A percentile compares a stretch with the other conserved stretches of the same genome.
Conservation (phyloP, 805 yeast genomes). For the Schwanniomyces occidentalis region DNA sequence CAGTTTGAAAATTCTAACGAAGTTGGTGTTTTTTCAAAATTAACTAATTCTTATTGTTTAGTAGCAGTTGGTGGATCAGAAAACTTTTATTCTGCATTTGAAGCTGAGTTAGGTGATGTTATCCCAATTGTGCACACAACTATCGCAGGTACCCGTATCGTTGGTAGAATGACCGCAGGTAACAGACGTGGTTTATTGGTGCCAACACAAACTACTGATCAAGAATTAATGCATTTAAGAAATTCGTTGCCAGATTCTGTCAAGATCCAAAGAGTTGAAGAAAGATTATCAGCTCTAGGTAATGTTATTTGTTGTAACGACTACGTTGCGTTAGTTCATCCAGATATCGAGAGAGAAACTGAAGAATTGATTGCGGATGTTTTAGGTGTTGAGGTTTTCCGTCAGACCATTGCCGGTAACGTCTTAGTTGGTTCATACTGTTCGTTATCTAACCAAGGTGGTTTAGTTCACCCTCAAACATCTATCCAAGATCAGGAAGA, state of each 20-base stretch:
- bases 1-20: slow-evolving; percentile 50
- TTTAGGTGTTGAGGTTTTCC: slow-evolving; percentile 96
- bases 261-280: slow-evolving; percentile 97
- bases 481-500: slow-evolving; percentile 98
- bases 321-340: slow-evolving; percentile 98
- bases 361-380: slow-evolving; percentile 98
- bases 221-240: slow-evolving; percentile 95
- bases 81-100: slow-evolving; percentile 85
- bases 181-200: slow-evolving; percentile 96
- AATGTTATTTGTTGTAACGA: slow-evolving; percentile 98
- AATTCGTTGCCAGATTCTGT: slow-evolving; percentile 94
- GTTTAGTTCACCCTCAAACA: slow-evolving; percentile 97
- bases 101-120: slow-evolving; percentile 95
- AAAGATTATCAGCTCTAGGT: slow-evolving; percentile 93
- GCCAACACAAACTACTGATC: slow-evolving; percentile 97
- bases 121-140: slow-evolving; percentile 97
- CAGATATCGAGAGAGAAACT: slow-evolving; percentile 98
- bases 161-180: slow-evolving; percentile 98
- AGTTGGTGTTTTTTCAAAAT: slow-evolving; percentile 91
- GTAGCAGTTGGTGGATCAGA: slow-evolving; percentile 97
- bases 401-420: slow-evolving; percentile 98
- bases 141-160: slow-evolving; percentile 96
- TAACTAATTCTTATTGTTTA: slow-evolving; percentile 93
- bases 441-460: slow-evolving; percentile 94
- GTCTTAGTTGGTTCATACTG: slow-evolving; percentile 97